A percentile compares a stretch with the other conserved stretches of the same genome.
phyloP scores from a whole-genome alignment of 1,139 yeast species.

The Protomyces gravidus region DNA sequence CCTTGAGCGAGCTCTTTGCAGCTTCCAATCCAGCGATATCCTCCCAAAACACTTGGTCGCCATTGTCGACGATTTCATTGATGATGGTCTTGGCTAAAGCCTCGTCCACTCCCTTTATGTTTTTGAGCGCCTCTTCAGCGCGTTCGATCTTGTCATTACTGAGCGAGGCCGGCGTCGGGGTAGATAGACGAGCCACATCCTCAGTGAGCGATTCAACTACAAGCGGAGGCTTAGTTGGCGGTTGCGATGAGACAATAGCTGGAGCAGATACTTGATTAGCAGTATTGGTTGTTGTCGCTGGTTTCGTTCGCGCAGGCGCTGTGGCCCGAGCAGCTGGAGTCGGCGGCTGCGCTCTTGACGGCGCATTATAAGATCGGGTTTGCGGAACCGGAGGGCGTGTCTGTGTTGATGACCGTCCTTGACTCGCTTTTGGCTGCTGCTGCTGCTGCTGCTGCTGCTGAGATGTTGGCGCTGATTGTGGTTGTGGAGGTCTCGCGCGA shows the following conservation, averaged over 20 bases:
- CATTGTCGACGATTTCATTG: conserved; percentile 86
- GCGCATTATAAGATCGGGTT: neutral
- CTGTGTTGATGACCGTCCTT: neutral
- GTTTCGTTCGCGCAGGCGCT: conserved; percentile 1
- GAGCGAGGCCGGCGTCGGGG: conserved; percentile 1
- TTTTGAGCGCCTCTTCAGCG: conserved; percentile 38
- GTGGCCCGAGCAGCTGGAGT: neutral
- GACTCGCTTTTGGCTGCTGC: neutral
- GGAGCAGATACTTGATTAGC: neutral
- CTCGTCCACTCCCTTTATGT: conserved; percentile 50
- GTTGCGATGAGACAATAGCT: conserved; percentile 3
- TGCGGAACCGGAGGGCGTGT: conserved; percentile 5
- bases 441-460: neutral
- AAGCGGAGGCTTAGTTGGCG: neutral
- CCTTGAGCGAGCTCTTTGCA: conserved; percentile 86
- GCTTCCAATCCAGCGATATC: conserved; percentile 91
- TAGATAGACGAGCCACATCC: neutral
- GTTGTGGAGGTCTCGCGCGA: neutral
- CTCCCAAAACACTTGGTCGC: conserved; percentile 95
- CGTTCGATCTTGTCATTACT: conserved; percentile 24
- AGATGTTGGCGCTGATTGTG: neutral
- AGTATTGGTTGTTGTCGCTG: neutral
- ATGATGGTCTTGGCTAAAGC: conserved; percentile 78
- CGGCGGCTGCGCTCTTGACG: conserved; percentile 1
- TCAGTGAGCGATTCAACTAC: conserved; percentile 10